Evolutionary conservation across 345 rosid species (phyloP), one percentile per base, ranked within the genome.

Genomic region (Rhodomyrtus tomentosa): DNA sequence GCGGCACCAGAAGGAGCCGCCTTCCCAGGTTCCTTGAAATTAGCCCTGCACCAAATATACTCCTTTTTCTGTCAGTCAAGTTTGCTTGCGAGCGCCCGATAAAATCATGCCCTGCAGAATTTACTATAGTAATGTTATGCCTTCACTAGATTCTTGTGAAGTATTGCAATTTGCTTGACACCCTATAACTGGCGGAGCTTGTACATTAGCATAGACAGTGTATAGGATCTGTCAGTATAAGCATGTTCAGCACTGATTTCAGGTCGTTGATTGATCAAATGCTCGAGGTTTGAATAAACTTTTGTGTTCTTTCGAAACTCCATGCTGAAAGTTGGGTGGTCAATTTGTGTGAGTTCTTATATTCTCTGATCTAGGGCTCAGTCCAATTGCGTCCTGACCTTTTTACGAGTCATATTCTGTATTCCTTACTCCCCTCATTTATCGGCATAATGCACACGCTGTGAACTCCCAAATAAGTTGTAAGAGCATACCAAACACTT

Each of bases 1-100:
- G 88, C 92, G 98, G 13, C 92, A 94, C 8, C 90, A 87, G 85
- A 91, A 89, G 89, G 90, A 91, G 87, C 84, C 95, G 51, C 95
- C 93, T 6, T 86, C 88, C 82, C 93, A 93, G 98, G 98, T 95
- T 84, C 49, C 50, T 62, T 87, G 74, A 55, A 29, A 56, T 81
- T 54, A 79, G 76, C 18, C 14, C 49, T 27, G 7, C 68, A 50
- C 24, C 32, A 20, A 68, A 82, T 38, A 51, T 82, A 38, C 25
- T 50, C 53, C 56, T n/a, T 49, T 81, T 18, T n/a, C 11, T 45
- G 45, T 81, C 56, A 0, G 0, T 15, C 16, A 40, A 81, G 27
- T 81, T 50, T n/a, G 40, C 16, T n/a, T 0, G 76, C 10, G 76
- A 36, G 45, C 3, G 22, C 42, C 45, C 5, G 45, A 68, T 36